Base-by-base conservation (phyloP, 306 rosid genomes). In the Arachis stenosperma region DNA sequence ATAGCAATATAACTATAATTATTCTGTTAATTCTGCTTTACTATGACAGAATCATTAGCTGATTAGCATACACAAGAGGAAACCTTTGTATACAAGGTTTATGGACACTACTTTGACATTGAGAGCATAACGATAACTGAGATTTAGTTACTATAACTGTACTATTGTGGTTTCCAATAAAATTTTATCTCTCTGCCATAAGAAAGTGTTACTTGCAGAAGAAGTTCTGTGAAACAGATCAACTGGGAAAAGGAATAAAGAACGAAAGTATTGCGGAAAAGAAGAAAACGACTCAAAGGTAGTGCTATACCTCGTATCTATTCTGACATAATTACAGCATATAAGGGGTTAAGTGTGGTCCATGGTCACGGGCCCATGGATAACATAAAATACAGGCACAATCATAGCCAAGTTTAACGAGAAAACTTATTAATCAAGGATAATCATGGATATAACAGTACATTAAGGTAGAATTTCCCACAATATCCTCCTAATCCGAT, bases 261-360 rank as follows among this genome's bases (percentile, higher is more conserved):
- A 60, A 36, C 40, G 37, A 65, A 56, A 10, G 12, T 11, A 7
- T 13, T 65, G 43, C 4, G 14, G 54, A 12, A 48, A 48, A 65
- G 60, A 57, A 65, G 60, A 66, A 67, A 57, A 15, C 37, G 61
- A 75, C 50, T 14, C 30, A 65, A 54, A 65, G 65, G 65, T 53
- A 29, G 78, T 8, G 73, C 30, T 44, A 54, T 17, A 33, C 47
- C 22, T 1, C 29, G 60, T 43, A 56, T 75, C 72, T 75, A 9
- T 4, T 48, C 51, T 33, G 37, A 51, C 27, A 44, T 36, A 8
- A 2, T 39, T 41, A 75, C 48, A 17, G 59, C 40, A 27, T 22
- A 41, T 8, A 52, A 73, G 17, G 22, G 22, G 22, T 37, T 40
- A 50, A 11, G 54, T 1, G 48, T 44, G 8, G 9, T 29, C 41